These are phyloP conservation scores for Purshia tridentata DNA, from an alignment of 306 rosid genomes.

Conservation along the genomic window DNA sequence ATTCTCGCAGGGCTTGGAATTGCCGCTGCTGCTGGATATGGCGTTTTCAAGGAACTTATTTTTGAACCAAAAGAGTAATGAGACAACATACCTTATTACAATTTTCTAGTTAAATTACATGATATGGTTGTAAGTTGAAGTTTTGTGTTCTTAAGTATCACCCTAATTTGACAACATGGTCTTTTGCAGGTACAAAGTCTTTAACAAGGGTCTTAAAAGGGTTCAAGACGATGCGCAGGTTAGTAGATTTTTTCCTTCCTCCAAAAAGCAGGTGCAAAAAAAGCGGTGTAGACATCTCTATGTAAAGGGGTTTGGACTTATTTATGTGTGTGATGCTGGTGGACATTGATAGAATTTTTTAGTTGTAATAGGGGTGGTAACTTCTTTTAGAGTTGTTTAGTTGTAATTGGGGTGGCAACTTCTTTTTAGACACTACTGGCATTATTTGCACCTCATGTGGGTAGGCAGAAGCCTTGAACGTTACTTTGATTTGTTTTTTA, in stretches of 20 bases:
- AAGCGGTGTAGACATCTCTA: too few species aligned
- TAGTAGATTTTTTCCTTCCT: slow-evolving; percentile 12
- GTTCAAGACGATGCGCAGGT: slow-evolving; percentile 88
- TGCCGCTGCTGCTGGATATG: slow-evolving; percentile 85
- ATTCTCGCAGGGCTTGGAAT: slow-evolving; percentile 85
- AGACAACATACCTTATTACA: slow-evolving; percentile 10
- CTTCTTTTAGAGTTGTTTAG: neutral
- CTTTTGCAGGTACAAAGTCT: slow-evolving; percentile 70
- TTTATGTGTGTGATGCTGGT: neutral
- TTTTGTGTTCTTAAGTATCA: slow-evolving; percentile 8
- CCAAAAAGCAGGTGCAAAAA: neutral
- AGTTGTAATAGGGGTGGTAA: neutral
- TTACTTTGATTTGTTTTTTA: slow-evolving; percentile 13
- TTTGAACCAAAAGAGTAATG: slow-evolving; percentile 91
- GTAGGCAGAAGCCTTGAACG: neutral
- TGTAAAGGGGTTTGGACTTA: neutral
- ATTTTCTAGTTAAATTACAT: neutral
- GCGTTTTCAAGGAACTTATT: slow-evolving; percentile 91
- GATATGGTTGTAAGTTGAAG: slow-evolving; percentile 7
- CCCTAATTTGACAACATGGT: slow-evolving; percentile 11
- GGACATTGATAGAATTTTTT: neutral
- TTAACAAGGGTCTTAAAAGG: slow-evolving; percentile 79
- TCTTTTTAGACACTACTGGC: slow-evolving; percentile 1
- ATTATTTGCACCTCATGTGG: neutral
- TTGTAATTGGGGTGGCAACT: neutral